These are phyloP conservation scores for Phytophthora hibernalis DNA, from an alignment of 352 stramenopile species.

Conservation along the genomic window DNA sequence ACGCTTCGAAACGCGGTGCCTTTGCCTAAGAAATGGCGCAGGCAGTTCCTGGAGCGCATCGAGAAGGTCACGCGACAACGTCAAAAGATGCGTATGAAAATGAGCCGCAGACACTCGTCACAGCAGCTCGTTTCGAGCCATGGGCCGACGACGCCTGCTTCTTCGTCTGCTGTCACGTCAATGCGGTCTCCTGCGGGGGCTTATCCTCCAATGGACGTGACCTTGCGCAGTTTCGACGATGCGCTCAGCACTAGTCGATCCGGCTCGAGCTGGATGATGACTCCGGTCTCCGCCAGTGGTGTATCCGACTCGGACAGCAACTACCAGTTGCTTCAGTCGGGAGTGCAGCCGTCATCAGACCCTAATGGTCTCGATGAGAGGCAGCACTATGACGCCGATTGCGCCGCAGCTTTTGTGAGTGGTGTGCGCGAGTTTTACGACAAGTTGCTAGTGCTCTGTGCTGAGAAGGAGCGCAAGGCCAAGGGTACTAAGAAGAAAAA, in stretches of 20 bases:
- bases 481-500: conserved; percentile 58
- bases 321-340: conserved; percentile 38
- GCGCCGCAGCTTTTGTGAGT: conserved; percentile 55
- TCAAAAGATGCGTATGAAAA: conserved; percentile 66
- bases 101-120: conserved; percentile 37
- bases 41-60: conserved; percentile 78
- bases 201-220: conserved; percentile 38
- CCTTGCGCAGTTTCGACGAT: conserved; percentile 54
- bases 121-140: conserved; percentile 39
- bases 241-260: conserved; percentile 50
- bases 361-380: conserved; percentile 56
- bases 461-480: conserved; percentile 70
- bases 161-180: conserved; percentile 36
- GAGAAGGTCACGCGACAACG: conserved; percentile 73
- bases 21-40: conserved; percentile 77
- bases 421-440: conserved; percentile 77
- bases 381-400: conserved; percentile 67
- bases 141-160: conserved; percentile 49
- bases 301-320: conserved; percentile 37
- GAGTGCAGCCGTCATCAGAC: conserved; percentile 26
- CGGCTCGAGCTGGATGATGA: conserved; percentile 47
- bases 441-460: conserved; percentile 57
- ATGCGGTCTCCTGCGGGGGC: conserved; percentile 43
- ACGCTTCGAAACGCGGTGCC: conserved; percentile 60
- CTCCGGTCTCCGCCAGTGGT: conserved; percentile 23